Evolutionary conservation across 2,329 filamentous ascomycete species (phyloP).

Genomic region (Beauveria varroae): DNA sequence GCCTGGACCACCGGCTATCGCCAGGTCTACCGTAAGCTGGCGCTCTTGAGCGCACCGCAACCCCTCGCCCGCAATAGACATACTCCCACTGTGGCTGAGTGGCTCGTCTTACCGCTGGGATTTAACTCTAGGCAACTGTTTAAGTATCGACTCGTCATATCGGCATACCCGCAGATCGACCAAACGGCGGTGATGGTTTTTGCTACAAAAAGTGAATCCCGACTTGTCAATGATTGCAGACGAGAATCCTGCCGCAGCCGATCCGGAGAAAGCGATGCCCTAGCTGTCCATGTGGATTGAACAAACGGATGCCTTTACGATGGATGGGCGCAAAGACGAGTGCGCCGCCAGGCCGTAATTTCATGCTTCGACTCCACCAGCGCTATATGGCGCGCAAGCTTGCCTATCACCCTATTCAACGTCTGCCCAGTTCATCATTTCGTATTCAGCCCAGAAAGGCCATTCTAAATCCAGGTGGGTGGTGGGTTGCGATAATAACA

Average conservation of each 20-base stretch:
- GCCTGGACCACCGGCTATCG: background rate
- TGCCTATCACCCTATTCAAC: background rate
- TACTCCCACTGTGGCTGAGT: background rate
- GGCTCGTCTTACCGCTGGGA: background rate
- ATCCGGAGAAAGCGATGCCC: background rate
- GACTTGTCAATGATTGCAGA: background rate
- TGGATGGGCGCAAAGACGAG: background rate
- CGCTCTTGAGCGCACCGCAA: background rate
- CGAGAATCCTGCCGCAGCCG: background rate
- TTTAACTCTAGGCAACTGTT: background rate
- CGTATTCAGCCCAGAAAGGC: background rate
- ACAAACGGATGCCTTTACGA: background rate
- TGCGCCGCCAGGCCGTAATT: background rate
- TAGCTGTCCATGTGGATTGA: background rate
- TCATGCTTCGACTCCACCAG: background rate
- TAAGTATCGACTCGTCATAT: constrained; percentile 6
- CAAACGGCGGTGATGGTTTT: background rate
- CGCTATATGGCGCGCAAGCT: background rate
- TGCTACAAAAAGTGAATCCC: background rate
- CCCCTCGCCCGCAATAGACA: background rate
- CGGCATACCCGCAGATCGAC: constrained; percentile 7
- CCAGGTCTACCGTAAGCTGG: background rate
- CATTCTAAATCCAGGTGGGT: background rate
- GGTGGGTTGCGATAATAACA: background rate
- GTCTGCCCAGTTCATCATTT: background rate